Conservation (phyloP, 495 filamentous ascomycete genomes). For the Neurospora sp. region DNA sequence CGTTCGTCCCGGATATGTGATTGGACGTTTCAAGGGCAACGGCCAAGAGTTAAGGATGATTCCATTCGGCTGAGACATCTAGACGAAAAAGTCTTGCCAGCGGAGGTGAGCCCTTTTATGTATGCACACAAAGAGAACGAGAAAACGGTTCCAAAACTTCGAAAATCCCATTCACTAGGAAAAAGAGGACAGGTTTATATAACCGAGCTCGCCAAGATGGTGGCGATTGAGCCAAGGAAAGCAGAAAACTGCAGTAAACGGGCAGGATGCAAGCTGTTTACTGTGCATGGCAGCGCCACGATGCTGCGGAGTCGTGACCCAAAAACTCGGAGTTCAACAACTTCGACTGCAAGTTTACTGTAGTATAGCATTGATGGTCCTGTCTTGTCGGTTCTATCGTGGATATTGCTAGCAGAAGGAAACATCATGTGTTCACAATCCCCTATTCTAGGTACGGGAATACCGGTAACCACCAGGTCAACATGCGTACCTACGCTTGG, state of each 20-base stretch:
- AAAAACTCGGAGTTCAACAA: too few species aligned
- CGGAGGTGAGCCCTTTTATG: not conserved
- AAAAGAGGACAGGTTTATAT: not conserved
- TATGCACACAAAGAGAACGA: not conserved
- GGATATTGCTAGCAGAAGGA: too few species aligned
- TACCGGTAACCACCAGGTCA: too few species aligned
- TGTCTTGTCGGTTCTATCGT: too few species aligned
- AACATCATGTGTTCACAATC: too few species aligned
- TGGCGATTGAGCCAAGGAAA: not conserved
- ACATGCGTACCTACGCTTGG: too few species aligned
- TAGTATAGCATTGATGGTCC: too few species aligned
- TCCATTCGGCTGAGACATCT: not conserved
- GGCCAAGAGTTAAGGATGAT: not conserved
- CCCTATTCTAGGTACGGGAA: too few species aligned
- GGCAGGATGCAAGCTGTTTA: too few species aligned
- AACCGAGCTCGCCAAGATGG: not conserved
- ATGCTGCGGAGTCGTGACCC: too few species aligned
- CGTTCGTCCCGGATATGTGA: not conserved
- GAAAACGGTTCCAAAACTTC: not conserved
- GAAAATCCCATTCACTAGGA: not conserved
- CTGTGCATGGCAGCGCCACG: too few species aligned
- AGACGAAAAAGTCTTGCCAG: not conserved
- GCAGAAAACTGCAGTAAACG: not conserved
- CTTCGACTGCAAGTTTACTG: too few species aligned
- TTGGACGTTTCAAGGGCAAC: not conserved